Evolutionary conservation across 192 early-diverging fungal genomes (phyloP).

Genomic region (Obelidium mucronatum): DNA sequence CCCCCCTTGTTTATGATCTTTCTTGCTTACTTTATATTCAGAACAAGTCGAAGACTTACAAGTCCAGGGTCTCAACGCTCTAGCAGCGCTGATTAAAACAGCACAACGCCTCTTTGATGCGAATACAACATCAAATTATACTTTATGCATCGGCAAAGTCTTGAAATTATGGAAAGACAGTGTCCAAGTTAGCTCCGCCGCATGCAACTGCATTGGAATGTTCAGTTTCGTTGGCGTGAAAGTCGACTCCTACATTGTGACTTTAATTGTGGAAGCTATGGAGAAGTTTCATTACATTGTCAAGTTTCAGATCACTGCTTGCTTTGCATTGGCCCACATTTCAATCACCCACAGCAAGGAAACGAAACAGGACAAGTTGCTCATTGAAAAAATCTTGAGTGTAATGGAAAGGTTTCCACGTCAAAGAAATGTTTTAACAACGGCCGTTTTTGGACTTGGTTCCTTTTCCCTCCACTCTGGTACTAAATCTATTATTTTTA

Average conservation of each 20-base stretch:
- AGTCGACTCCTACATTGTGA: not conserved
- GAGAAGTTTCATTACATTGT: slow-evolving; percentile 13
- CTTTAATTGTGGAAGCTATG: slow-evolving; percentile 36
- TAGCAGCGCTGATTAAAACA: slow-evolving; percentile 31
- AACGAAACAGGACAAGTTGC: not conserved
- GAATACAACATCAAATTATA: not conserved
- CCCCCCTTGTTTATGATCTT: no score
- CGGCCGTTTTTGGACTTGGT: slow-evolving; percentile 45
- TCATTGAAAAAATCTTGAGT: slow-evolving; percentile 36
- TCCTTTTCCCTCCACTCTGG: slow-evolving; percentile 33
- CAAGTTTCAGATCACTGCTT: slow-evolving; percentile 48
- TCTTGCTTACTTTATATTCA: no score
- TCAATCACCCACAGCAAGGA: not conserved
- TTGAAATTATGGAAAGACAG: slow-evolving; percentile 32
- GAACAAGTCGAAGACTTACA: slow-evolving; percentile 33
- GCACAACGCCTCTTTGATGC: slow-evolving; percentile 8
- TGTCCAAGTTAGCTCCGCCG: slow-evolving; percentile 13
- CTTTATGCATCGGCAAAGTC: not conserved
- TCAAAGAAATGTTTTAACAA: slow-evolving; percentile 40
- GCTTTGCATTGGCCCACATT: slow-evolving; percentile 46
- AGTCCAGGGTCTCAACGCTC: slow-evolving; percentile 45
- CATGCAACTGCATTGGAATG: slow-evolving; percentile 38
- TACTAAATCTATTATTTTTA: not conserved
- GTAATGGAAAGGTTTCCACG: slow-evolving; percentile 31
- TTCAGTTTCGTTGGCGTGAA: slow-evolving; percentile 22